Base-by-base conservation (phyloP, 1,139 yeast species). In the Pneumocystis canis region DNA sequence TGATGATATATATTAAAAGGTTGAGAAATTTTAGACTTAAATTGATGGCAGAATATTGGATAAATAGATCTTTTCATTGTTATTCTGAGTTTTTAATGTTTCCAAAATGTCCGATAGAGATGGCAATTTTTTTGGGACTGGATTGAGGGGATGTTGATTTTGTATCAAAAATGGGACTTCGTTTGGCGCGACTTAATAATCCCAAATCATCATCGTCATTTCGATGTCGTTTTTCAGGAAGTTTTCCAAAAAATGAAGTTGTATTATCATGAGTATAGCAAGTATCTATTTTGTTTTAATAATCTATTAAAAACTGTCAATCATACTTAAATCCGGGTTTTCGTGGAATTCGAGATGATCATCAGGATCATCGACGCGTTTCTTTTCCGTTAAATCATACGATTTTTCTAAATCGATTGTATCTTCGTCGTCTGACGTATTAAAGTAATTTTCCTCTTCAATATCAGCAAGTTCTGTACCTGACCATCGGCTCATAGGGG, bases 381-480 rank as follows among this genome's bases (percentile, higher is more conserved):
- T 47, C 35, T 25, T 37, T 25, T 25, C 30, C 1, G 3, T 2
- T 5, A 66, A 14, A 67, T 66, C 9, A 66, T 67, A 32, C 67
- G 65, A 20, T 66, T 63, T 63, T 66, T 40, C 63, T 65, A 54
- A 67, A 68, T 16, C 67, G 25, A n/a, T 69, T 9, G 67, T 69
- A 20, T 70, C 72, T 58, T 71, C 73, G 56, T 67, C 69, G 32
- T 65, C 68, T 31, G 66, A 65, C 39, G 65, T 63, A 54, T 63
- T 62, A 64, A 66, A 63, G 63, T 66, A 61, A 39, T 62, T 62
- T 53, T 66, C 63, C 53, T 63, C 63, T 57, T 63, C 65, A 33
- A 56, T 25, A 11, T 63, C 63, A 39, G 62, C 37, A 37, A 58
- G 64, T 35, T 62, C 60, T 31, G 58, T 47, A 33, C 61, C 63